Evolutionary conservation across 2,329 filamentous ascomycete genomes (phyloP).

Genomic region (Pseudocercospora ulei): DNA sequence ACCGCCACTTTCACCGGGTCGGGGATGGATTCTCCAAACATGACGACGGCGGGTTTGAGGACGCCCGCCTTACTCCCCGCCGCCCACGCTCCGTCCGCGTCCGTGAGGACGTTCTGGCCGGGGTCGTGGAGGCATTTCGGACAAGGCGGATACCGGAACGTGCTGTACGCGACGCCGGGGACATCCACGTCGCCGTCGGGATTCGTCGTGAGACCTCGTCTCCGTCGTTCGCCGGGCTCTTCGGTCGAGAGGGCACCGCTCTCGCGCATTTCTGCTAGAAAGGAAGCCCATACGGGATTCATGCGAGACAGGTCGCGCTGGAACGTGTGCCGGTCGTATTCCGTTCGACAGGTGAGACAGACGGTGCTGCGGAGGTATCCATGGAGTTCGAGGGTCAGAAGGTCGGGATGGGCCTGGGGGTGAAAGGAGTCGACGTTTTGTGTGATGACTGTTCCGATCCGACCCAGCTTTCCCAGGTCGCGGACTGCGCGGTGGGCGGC

Average conservation of each 20-base stretch:
- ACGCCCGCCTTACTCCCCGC: slow-evolving; percentile 54
- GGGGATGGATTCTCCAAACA: slow-evolving; percentile 89
- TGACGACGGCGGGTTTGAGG: slow-evolving; percentile 83
- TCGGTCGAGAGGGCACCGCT: slow-evolving; percentile 69
- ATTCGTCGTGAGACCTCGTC: slow-evolving; percentile 68
- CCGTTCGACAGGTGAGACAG: slow-evolving; percentile 66
- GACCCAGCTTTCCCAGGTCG: slow-evolving; percentile 59
- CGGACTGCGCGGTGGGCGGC: slow-evolving; percentile 66
- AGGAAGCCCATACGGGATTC: slow-evolving; percentile 77
- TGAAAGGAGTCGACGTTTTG: slow-evolving; percentile 98
- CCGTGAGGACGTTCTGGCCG: slow-evolving; percentile 57
- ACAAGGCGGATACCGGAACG: slow-evolving; percentile 84
- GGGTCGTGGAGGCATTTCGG: slow-evolving; percentile 60
- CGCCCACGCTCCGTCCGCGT: slow-evolving; percentile 70
- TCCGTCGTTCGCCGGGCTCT: slow-evolving; percentile 58
- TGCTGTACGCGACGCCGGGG: slow-evolving; percentile 74
- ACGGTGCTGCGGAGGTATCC: slow-evolving; percentile 75
- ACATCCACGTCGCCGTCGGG: slow-evolving; percentile 92
- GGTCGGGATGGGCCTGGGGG: slow-evolving; percentile 58
- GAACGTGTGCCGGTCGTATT: slow-evolving; percentile 62
- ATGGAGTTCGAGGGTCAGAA: slow-evolving; percentile 76
- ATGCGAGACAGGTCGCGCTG: slow-evolving; percentile 65
- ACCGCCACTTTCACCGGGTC: slow-evolving; percentile 60
- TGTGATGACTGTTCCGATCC: slow-evolving; percentile 70
- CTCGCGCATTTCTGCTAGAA: slow-evolving; percentile 61